Evolutionary conservation across 2,329 filamentous ascomycete species (phyloP).

Genomic region (Ophiocordyceps sinensis): DNA sequence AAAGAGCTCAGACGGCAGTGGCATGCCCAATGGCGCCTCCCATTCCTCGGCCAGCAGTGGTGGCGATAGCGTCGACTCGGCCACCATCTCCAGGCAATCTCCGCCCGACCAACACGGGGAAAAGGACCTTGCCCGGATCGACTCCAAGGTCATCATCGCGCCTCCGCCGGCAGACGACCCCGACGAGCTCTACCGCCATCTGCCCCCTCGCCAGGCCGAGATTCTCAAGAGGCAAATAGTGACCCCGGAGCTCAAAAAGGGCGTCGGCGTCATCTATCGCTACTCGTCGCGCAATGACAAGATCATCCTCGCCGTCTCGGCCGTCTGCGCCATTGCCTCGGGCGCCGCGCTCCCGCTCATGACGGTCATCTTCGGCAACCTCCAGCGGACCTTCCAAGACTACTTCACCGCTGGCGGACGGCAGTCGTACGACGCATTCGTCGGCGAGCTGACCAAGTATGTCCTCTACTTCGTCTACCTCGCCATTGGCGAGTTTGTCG

Average conservation of each 20-base stretch:
- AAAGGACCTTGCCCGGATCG: conserved; percentile 5
- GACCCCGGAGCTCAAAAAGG: conserved; percentile 48
- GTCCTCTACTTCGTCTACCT: conserved; percentile 81
- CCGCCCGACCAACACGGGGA: neutral
- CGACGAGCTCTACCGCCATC: conserved; percentile 42
- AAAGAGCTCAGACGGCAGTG: neutral
- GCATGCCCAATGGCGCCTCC: neutral
- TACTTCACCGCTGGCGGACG: conserved; percentile 36
- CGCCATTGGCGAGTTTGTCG: conserved; percentile 64
- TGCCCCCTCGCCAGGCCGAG: conserved; percentile 49
- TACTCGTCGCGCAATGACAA: conserved; percentile 55
- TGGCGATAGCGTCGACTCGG: conserved; percentile 1
- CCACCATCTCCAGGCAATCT: neutral
- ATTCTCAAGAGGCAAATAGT: conserved; percentile 56
- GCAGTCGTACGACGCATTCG: conserved; percentile 40
- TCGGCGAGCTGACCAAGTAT: conserved; percentile 40
- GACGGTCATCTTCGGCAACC: conserved; percentile 66
- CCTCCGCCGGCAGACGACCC: conserved; percentile 20
- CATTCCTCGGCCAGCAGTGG: neutral
- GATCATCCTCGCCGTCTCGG: conserved; percentile 45
- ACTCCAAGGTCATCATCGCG: conserved; percentile 8
- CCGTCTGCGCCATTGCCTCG: conserved; percentile 51
- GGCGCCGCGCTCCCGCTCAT: conserved; percentile 68
- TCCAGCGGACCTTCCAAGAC: conserved; percentile 56
- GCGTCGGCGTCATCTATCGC: conserved; percentile 51